Conservation (phyloP, 257 asterid genomes). For the Solanum tarapatanum region DNA sequence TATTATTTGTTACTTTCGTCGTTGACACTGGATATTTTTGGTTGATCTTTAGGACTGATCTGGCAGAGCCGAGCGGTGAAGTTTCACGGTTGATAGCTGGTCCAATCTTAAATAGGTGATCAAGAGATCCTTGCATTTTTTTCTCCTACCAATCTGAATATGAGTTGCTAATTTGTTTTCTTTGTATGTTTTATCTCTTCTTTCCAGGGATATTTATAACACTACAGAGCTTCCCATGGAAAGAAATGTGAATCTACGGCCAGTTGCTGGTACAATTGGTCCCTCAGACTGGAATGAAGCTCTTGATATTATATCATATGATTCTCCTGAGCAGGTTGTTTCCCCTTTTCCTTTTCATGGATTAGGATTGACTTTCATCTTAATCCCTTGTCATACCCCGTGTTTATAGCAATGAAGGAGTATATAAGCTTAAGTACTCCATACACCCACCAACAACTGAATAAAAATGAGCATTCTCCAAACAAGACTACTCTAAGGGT, state of each 20-base stretch:
- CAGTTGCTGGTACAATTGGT: conserved; percentile 49
- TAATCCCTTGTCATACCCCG: not conserved
- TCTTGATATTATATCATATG: conserved; percentile 62
- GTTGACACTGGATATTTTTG: not conserved
- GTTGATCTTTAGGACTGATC: conserved; percentile 49
- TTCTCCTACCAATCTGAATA: not conserved
- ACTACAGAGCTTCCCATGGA: conserved; percentile 61
- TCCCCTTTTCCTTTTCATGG: not conserved
- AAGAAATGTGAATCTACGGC: conserved; percentile 39
- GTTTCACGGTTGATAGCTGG: conserved; percentile 47
- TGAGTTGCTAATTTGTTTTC: not conserved
- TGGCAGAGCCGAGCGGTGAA: conserved; percentile 95
- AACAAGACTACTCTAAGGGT: not conserved
- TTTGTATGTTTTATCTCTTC: not conserved
- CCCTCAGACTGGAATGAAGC: conserved; percentile 97
- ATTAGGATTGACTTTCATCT: not conserved
- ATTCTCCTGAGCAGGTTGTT: conserved; percentile 92
- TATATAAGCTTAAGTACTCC: not conserved
- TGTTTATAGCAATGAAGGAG: not conserved
- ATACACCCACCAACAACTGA: not conserved
- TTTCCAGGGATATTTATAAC: conserved; percentile 57
- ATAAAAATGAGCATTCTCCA: not conserved
- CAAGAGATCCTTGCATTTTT: not conserved
- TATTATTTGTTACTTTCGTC: not conserved
- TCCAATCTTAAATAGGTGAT: conserved; percentile 59